These are phyloP conservation scores for Emiliania huxleyi DNA, from an alignment of 78 protist species.

Conservation along the genomic window DNA sequence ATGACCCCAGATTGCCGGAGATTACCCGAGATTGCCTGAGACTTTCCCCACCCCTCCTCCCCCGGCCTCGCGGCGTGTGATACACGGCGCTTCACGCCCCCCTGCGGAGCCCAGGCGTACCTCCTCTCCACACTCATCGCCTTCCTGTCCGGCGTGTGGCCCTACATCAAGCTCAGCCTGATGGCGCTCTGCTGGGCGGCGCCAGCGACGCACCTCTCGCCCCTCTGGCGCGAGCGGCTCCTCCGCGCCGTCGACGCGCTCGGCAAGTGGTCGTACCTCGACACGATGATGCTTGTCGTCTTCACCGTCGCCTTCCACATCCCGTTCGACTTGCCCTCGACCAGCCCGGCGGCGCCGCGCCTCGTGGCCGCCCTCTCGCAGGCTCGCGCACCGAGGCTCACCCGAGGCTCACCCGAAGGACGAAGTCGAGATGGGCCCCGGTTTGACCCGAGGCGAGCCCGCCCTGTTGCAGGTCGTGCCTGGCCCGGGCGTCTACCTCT, in stretches of 20 bases:
- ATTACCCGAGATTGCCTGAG: too few species aligned
- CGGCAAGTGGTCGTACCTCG: background rate
- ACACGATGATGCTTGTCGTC: background rate
- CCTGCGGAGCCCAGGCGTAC: too few species aligned
- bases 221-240: background rate
- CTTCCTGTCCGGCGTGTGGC: background rate
- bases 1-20: too few species aligned
- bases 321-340: background rate
- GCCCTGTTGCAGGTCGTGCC: background rate
- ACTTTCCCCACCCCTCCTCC: too few species aligned
- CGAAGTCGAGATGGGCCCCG: background rate
- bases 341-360: background rate
- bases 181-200: background rate
- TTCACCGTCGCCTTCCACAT: background rate
- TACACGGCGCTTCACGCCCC: too few species aligned
- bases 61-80: too few species aligned
- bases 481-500: background rate
- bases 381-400: background rate
- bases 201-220: background rate
- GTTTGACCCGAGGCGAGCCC: background rate
- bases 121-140: background rate
- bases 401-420: too few species aligned
- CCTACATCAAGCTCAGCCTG: background rate
- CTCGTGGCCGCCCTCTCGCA: background rate
- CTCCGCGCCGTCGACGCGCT: background rate